Evolutionary conservation across 2,329 filamentous ascomycete species (phyloP), one percentile per base, ranked within the genome.

Genomic region (Arachnopeziza araneosa): DNA sequence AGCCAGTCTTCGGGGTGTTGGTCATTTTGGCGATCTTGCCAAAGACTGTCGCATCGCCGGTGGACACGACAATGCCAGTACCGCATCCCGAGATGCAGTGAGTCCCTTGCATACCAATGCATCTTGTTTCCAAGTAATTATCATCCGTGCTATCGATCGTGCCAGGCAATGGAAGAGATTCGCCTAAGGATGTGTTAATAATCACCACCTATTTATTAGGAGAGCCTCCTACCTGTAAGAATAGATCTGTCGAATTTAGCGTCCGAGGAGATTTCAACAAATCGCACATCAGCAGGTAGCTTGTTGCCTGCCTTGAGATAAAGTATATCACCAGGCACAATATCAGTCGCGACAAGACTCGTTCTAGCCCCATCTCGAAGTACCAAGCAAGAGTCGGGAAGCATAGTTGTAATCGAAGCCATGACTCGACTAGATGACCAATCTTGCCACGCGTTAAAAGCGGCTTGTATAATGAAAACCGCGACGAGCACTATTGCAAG

Each of bases 371-470:
- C 81, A 64, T 89, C 82, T 22, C 89, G 83, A 7, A 88, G 74
- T 8, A 89, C 79, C 24, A 86, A 76, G 67, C 86, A 90, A 60
- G 85, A 79, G 66, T 91, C 88, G 0, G 89, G 89, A n/a, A 93
- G 78, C 88, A 93, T 90, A 21, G 82, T 87, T 54, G 86, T 89
- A 70, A 93, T 93, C 0, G 87, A 90, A 21, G 85, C 83, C 90
- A 93, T 93, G 58, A 91, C 88, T 5, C 86, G 78, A 1, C 83
- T 88, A 0, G 87, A 89, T 1, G 88, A 90, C 83, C 88, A 93
- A 70, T 93, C 89, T 68, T 87, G 84, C 78, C 81, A 88, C 68
- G 83, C 82, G 68, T 86, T 86, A 75, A 91, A 92, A 2, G 77
- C 82, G 19, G 87, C 89, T 67, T 88, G 84, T 50, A 88, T 83